These are phyloP conservation scores for Trichoderma parareesei DNA, from an alignment of 495 filamentous ascomycete species.

Conservation along the genomic window DNA sequence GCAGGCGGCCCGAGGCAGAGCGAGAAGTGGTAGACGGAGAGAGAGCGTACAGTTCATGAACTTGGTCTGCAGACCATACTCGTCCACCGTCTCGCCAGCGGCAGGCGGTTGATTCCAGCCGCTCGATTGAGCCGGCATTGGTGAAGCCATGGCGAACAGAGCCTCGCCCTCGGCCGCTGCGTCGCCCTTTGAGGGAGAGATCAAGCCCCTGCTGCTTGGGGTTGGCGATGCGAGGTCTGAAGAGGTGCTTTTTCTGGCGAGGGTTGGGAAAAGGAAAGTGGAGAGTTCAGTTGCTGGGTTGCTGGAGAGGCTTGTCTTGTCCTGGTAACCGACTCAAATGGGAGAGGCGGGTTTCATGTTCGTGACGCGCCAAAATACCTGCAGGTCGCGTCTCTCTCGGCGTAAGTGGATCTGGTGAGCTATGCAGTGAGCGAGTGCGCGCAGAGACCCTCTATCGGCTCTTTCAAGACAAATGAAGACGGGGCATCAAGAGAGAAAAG, in stretches of 20 bases:
- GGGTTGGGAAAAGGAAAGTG: not conserved
- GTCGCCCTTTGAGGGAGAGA: not conserved
- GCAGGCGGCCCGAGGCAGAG: constrained; percentile 1
- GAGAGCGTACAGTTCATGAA: constrained; percentile 41
- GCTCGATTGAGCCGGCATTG: constrained; percentile 7
- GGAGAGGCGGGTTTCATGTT: constrained; percentile 14
- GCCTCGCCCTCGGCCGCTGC: not conserved
- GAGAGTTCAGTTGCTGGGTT: not conserved
- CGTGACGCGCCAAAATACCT: constrained; percentile 10
- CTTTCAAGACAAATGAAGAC: not conserved
- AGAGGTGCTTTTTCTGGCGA: not conserved
- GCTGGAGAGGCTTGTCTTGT: not conserved
- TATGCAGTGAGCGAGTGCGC: not conserved
- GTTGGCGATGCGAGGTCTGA: not conserved
- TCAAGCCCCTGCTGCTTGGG: constrained; percentile 1
- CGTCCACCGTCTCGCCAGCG: constrained; percentile 40
- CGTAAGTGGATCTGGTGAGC: not conserved
- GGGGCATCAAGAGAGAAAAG: not conserved
- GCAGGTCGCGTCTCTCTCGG: constrained; percentile 1
- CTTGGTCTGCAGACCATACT: constrained; percentile 37
- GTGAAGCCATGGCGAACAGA: constrained; percentile 12
- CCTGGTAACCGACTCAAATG: constrained; percentile 8
- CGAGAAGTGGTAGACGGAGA: not conserved
- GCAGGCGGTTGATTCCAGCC: constrained; percentile 35
- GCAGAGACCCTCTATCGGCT: not conserved